These are phyloP conservation scores for Aureobasidium leucospermi DNA, from an alignment of 2,329 filamentous ascomycete genomes.

Conservation along the genomic window DNA sequence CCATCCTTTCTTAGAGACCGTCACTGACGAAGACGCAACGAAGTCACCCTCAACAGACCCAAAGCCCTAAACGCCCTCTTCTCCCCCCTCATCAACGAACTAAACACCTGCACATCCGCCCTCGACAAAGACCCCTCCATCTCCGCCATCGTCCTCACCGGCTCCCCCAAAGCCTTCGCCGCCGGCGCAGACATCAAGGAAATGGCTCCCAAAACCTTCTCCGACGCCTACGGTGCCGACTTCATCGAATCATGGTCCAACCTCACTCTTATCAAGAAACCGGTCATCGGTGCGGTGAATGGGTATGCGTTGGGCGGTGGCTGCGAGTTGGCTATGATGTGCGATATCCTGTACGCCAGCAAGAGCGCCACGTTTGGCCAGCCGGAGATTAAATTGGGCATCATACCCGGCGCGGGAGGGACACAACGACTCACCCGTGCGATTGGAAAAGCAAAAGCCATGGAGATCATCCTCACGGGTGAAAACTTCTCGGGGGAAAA, in stretches of 20 bases:
- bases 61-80: slow-evolving; percentile 93
- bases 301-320: slow-evolving; percentile 92
- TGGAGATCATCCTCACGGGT: slow-evolving; percentile 86
- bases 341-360: slow-evolving; percentile 88
- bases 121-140: slow-evolving; percentile 65
- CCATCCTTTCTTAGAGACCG: too few relatives aligned
- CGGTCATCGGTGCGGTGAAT: slow-evolving; percentile 87
- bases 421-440: slow-evolving; percentile 78
- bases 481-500: slow-evolving; percentile 76
- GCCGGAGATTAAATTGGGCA: slow-evolving; percentile 92
- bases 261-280: slow-evolving; percentile 80
- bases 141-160: slow-evolving; percentile 76
- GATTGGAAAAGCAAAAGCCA: slow-evolving; percentile 64
- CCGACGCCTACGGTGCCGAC: slow-evolving; percentile 75
- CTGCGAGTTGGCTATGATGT: slow-evolving; percentile 97
- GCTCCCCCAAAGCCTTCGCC: slow-evolving; percentile 83
- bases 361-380: slow-evolving; percentile 84
- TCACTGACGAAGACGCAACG: not conserved
- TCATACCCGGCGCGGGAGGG: slow-evolving; percentile 85
- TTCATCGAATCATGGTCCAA: slow-evolving; percentile 96
- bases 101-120: slow-evolving; percentile 68
- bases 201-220: slow-evolving; percentile 89
- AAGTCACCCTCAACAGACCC: slow-evolving; percentile 68
- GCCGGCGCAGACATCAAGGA: slow-evolving; percentile 98
- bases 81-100: slow-evolving; percentile 81